These are phyloP conservation scores for Fusarium hainanense DNA, from an alignment of 2,329 filamentous ascomycete species.

Conservation along the genomic window DNA sequence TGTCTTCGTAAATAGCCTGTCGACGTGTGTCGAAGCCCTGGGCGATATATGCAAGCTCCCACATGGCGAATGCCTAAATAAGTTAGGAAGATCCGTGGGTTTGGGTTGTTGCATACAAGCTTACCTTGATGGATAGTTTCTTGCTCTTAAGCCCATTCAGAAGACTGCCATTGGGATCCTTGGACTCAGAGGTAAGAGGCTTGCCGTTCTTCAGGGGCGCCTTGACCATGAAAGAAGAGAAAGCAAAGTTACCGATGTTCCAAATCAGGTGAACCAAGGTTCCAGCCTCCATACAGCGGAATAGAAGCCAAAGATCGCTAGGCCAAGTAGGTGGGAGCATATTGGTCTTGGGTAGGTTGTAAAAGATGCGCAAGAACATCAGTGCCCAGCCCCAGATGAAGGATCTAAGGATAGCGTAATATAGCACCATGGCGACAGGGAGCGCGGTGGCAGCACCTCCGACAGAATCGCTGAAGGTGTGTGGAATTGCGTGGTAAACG, in stretches of 20 bases:
- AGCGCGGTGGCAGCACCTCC: conserved; percentile 56
- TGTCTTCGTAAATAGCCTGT: conserved; percentile 85
- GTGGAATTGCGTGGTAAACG: conserved; percentile 54
- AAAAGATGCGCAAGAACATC: conserved; percentile 76
- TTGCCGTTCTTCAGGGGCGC: conserved; percentile 86
- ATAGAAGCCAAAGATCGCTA: conserved; percentile 65
- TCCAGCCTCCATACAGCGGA: conserved; percentile 70
- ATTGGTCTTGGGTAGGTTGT: conserved; percentile 78
- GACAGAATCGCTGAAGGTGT: conserved; percentile 52
- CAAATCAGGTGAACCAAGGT: conserved; percentile 77
- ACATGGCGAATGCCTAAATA: conserved; percentile 82
- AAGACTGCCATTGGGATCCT: conserved; percentile 91
- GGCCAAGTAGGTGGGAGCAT: conserved; percentile 69
- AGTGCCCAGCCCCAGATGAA: conserved; percentile 77
- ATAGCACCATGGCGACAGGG: conserved; percentile 65
- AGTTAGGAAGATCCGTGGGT: conserved; percentile 31
- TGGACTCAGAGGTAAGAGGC: conserved; percentile 85
- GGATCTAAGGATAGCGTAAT: conserved; percentile 70
- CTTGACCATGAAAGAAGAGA: conserved; percentile 82
- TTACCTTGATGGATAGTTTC: conserved; percentile 78
- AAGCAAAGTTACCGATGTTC: conserved; percentile 80
- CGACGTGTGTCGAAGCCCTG: conserved; percentile 79
- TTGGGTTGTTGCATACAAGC: conserved; percentile 30
- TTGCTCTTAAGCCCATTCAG: conserved; percentile 86
- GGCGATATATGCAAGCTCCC: conserved; percentile 87